Base-by-base conservation (phyloP, 495 filamentous ascomycete genomes). In the Oleoguttula mirabilis region DNA sequence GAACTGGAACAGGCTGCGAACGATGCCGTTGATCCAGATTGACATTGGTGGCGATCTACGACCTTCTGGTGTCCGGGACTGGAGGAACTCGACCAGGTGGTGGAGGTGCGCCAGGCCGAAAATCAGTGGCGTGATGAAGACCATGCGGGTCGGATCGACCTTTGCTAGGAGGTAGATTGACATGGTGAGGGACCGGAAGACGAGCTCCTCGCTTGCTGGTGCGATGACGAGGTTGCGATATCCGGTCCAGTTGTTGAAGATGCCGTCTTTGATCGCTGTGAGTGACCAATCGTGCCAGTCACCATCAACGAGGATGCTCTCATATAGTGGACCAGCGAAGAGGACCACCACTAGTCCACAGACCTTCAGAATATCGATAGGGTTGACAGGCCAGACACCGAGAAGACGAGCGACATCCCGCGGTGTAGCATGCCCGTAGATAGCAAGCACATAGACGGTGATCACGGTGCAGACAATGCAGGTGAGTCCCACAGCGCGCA, bases 21-120 rank as follows among this genome's bases (percentile, higher is more conserved):
- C 46, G 0, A 88, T 41, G 4, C 76, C 77, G 1, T 67, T 65
- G 3, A 68, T 30, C 10, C 73, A 49, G 4, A 80, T 69, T 2
- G 79, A 76, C 47, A 75, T 66, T 12, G 88, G 85, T 55, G 94
- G 74, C 0, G 78, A 81, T 8, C 93, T 65, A 22, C 77, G 75
- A 14, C 42, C 39, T 6, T 10, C 4, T 1, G 48, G 43, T 12
- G 48, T 51, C 2, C 39, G 31, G 1, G 48, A 40, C 39, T 43
- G 43, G 2, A 51, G 23, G 65, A 88, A 95, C 64, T 98, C 90
- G 64, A 94, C 94, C 61, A 87, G 84, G 64, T 96, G 90, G 62
- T 98, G 88, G 21, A 94, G 60, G 65, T 98, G 90, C 10, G 88
- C 84, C 36, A 98, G 81, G 41, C 92, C 90, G 59, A 98, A 98